Percentiles rank a stretch among this genome's conserved stretches.
Evolutionary conservation across 192 early-diverging fungal genomes (phyloP).

Genomic region (Backusella luteola): DNA sequence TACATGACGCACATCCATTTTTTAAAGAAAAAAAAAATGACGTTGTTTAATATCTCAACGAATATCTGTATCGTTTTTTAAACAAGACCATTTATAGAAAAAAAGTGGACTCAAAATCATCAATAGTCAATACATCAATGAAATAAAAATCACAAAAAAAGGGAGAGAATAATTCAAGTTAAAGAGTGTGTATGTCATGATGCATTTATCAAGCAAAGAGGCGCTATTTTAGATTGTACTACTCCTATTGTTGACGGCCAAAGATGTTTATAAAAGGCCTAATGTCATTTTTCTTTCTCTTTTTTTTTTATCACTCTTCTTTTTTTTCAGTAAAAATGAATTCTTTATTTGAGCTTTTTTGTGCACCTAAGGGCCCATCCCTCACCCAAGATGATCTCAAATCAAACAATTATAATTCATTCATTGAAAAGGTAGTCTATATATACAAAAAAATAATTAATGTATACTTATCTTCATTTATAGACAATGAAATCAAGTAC

Average conservation of each 20-base stretch:
- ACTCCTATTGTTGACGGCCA: neutral
- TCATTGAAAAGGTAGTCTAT: constrained; percentile 11
- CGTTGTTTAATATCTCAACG: neutral
- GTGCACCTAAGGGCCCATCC: neutral
- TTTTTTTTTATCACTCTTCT: neutral
- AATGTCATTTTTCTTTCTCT: neutral
- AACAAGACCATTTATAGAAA: neutral
- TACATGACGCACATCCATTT: neutral
- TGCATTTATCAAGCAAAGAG: neutral
- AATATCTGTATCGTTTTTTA: neutral
- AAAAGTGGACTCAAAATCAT: neutral
- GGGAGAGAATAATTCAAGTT: neutral
- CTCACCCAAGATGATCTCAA: neutral
- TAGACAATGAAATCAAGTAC: constrained; percentile 8
- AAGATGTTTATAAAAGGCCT: neutral
- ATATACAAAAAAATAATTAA: neutral
- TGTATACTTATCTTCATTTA: neutral
- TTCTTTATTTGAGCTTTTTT: neutral
- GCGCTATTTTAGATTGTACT: neutral
- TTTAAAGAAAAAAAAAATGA: neutral
- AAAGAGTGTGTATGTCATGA: neutral
- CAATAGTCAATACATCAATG: neutral
- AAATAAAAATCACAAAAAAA: neutral
- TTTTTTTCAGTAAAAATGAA: constrained; percentile 4
- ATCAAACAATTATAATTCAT: neutral